Evolutionary conservation across 805 yeast species (phyloP).

Genomic region (Spencermartinsiella europaea): DNA sequence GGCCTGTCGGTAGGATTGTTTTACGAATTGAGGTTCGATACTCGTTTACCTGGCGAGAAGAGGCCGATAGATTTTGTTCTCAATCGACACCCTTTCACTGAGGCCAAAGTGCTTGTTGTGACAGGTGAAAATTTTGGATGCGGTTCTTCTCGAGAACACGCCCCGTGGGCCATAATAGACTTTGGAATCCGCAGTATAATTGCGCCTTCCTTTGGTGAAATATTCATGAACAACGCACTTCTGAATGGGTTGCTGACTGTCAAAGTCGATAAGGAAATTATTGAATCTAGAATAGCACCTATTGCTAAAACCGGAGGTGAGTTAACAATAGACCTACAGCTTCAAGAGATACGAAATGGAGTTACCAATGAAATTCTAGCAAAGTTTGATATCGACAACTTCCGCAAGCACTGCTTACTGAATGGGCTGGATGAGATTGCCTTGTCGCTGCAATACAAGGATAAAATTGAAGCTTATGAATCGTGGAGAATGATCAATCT

Average conservation of each 20-base stretch:
- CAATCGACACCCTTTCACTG: slow-evolving; percentile 75
- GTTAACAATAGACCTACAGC: slow-evolving; percentile 76
- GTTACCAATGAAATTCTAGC: slow-evolving; percentile 69
- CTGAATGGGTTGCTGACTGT: slow-evolving; percentile 93
- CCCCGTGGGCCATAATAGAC: slow-evolving; percentile 98
- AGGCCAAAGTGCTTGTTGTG: slow-evolving; percentile 78
- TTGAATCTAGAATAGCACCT: slow-evolving; percentile 70
- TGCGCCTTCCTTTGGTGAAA: slow-evolving; percentile 98
- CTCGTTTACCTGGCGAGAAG: slow-evolving; percentile 51
- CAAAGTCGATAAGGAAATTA: slow-evolving; percentile 70
- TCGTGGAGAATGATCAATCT: slow-evolving; percentile 30
- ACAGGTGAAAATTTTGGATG: slow-evolving; percentile 97
- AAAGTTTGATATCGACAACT: slow-evolving; percentile 80
- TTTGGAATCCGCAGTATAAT: slow-evolving; percentile 93
- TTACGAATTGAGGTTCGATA: slow-evolving; percentile 81
- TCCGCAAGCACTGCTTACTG: slow-evolving; percentile 89
- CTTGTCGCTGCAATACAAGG: slow-evolving; percentile 83
- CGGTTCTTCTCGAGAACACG: slow-evolving; percentile 98
- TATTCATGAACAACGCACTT: slow-evolving; percentile 92
- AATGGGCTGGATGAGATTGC: slow-evolving; percentile 97
- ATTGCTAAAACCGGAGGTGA: slow-evolving; percentile 56
- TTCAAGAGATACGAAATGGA: slow-evolving; percentile 67
- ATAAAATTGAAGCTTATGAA: slow-evolving; percentile 68
- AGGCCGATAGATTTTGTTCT: slow-evolving; percentile 71
- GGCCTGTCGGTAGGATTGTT: slow-evolving; percentile 84